phyloP scores from a whole-genome alignment of 78 protist genomes.

The Chrysochromulina tobinii region DNA sequence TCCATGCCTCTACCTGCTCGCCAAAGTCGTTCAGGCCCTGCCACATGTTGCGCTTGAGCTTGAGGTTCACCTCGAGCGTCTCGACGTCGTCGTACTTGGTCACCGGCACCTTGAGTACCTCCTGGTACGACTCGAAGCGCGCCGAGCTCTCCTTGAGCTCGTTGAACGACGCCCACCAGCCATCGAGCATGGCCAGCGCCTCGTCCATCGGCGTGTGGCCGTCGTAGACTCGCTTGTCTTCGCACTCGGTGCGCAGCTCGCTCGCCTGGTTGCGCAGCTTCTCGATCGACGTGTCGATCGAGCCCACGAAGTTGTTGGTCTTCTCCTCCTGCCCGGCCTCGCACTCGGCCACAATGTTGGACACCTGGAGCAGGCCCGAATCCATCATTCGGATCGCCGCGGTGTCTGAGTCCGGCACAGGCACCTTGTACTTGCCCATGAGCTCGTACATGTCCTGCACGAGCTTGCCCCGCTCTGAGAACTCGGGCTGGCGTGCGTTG shows the following conservation, averaged over 20 bases:
- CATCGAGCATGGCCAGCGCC: background rate
- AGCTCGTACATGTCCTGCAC: conserved; percentile 22
- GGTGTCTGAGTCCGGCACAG: background rate
- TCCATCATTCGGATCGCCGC: conserved; percentile 23
- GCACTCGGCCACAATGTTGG: background rate
- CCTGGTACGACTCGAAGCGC: background rate
- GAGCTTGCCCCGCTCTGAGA: background rate
- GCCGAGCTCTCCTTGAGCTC: background rate
- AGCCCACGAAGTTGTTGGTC: conserved; percentile 1
- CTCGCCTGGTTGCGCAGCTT: background rate
- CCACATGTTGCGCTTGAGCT: conserved; percentile 42
- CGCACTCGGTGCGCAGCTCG: background rate
- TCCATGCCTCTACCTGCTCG: background rate
- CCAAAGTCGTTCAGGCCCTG: conserved; percentile 34
- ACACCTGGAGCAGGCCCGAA: conserved; percentile 14
- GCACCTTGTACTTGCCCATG: conserved; percentile 15
- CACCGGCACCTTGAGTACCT: background rate
- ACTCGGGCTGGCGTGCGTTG: background rate
- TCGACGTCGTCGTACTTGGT: conserved; percentile 12
- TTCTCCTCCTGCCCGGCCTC: conserved; percentile 40
- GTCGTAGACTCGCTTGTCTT: background rate
- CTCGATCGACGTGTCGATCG: conserved; percentile 22
- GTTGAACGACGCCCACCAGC: background rate
- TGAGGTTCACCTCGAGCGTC: background rate
- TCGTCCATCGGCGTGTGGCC: background rate